Base-by-base conservation (phyloP, 495 filamentous ascomycete species). In the Penicillium roqueforti region DNA sequence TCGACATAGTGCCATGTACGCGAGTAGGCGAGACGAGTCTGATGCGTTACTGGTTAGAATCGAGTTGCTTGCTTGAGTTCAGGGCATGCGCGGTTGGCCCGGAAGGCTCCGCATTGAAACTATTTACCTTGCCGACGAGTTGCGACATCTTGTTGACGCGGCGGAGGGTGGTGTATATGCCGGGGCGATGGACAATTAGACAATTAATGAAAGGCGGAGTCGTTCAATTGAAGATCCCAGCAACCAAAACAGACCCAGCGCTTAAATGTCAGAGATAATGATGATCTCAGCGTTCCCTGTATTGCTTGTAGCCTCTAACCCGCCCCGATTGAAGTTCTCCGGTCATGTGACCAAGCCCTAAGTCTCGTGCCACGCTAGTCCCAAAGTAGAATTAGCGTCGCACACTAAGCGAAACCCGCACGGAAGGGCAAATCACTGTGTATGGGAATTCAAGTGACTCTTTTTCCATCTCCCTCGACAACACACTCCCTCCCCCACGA, bases 1-100 rank as follows among this genome's bases (percentile, higher is more conserved):
- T 87, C 83, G 63, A 88, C 67, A 73, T 87, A 83, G 75, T 99
- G 95, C 93, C 93, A 99, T 72, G 83, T 79, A 47, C 93, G 87
- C 43, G 90, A 88, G 81, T 97, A 99, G 75, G 93, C 95, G 48
- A 98, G 87, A 62, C 89, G 87, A 38, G 93, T 97, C 95, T 98
- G 18, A 29, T 10, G 32, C 31, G n/a, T 41, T 18, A 25, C 25
- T 40, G 2, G 43, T 59, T 37, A 59, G 53, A 38, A 25, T 14
- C 56, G 31, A 14, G 9, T 36, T 22, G 22, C 18, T 47, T 4
- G 20, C 34, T 31, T 38, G 14, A 57, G 54, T 48, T 37, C 9
- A 29, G 47, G 9, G 28, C 18, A 32, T 42, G 42, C 23, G 47
- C 47, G 50, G 50, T 16, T 42, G 20, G 3, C 14, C 29, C 40